Base-by-base conservation (phyloP, 441 rosid species). In the Hura crepitans region DNA sequence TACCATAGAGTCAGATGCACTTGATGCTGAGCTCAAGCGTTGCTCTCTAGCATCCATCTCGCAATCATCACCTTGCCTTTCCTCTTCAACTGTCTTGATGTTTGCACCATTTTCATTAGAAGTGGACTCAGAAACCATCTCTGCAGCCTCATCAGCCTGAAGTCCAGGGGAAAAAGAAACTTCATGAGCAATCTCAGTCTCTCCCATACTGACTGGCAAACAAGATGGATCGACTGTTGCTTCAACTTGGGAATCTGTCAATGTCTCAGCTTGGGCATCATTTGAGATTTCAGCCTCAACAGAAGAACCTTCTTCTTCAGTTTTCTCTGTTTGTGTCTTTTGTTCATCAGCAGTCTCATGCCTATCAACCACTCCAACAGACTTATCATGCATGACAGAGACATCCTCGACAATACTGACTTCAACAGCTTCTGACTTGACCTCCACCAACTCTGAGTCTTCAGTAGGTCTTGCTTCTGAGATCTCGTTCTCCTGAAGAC, bases 141-240 rank as follows among this genome's bases (percentile, higher is more conserved):
- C 85, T 20, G 86, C 77, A 79, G 67, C 71, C 68, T 81, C 87
- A 57, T 73, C 85, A 59, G 85, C 77, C 61, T 85, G 75, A 78
- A 74, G 72, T 62, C 73, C 79, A 71, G 69, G 25, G 39, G 81
- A 69, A 62, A 77, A 71, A 68, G 85, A 75, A 78, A 75, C 55
- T 76, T 81, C 88, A 62, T 22, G 56, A 66, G 77, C 73, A 75
- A 50, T 72, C 65, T 76, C 75, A 42, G 65, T 55, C 82, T 80
- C 92, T 47, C 75, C 78, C 37, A 65, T 60, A 35, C 57, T 56
- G 43, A 77, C 57, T 33, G 53, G 69, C 49, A 75, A 77, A 78
- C 55, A 79, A 68, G 89, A 83, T 54, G 74, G 65, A 75, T 83
- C 83, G 35, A 55, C 42, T 65, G 67, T 79, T 61, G 45, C 83